Evolutionary conservation across 2,329 filamentous ascomycete species (phyloP), one percentile per base, ranked within the genome.

Genomic region (Hypoxylon sp.): DNA sequence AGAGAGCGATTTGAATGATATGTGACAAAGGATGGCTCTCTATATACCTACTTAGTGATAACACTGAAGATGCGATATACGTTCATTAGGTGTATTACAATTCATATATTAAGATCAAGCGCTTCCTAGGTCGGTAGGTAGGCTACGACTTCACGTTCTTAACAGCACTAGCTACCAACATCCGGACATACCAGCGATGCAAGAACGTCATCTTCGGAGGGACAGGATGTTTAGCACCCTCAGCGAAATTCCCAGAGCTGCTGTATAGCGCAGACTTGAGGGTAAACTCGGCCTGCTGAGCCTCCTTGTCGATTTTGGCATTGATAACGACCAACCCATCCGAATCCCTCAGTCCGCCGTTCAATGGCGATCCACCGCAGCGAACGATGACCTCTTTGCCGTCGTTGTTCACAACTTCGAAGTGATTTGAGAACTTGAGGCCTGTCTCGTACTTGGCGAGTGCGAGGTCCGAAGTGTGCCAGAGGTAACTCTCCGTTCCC

Each of bases 341-440:
- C 23, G 66, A 67, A 27, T 57, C 49, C 43, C 67, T 56, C 42
- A 66, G 51, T 1, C 66, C 66, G 3, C 62, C 54, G 21, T 64
- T 47, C 36, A 65, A 11, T 6, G 66, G 66, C 17, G 67, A 68
- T 4, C 50, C 65, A 34, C 67, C 66, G 54, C 67, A 68, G 12
- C 67, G 66, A 19, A 68, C 60, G 11, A 59, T 59, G 40, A 69
- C 64, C 60, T 68, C 62, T 40, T 57, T 62, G 30, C 63, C 64
- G 26, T 44, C 35, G 34, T 67, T 64, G 49, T 63, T 53, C 20
- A 69, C 67, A 1, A 69, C 67, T 59, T 69, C 67, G 46, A 69
- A 69, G 51, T 69, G 67, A 55, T 69, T 69, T 26, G 60, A 62
- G 59, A 69, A 66, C 37, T 63, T 61, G 38, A 65, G 37, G 6